Evolutionary conservation across 2,329 filamentous ascomycete genomes (phyloP), one percentile per base, ranked within the genome.

Genomic region (Trichophyton schoenleinii): DNA sequence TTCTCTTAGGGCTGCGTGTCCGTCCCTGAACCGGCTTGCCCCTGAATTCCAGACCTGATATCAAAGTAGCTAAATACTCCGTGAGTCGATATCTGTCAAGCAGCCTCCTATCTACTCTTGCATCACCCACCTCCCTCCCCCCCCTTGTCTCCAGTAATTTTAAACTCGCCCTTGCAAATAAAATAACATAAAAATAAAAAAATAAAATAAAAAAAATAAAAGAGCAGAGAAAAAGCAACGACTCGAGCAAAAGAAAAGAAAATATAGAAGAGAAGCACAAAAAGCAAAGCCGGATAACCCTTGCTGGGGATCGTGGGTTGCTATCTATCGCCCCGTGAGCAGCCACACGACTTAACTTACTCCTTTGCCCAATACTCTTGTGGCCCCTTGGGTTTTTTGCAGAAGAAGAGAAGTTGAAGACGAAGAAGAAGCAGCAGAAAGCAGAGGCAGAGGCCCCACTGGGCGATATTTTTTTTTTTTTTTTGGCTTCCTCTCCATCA

Each of bases 231-330:
- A 28, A 28, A 28, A 28, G 25, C 25, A 28, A 28, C 25, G 25
- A 28, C 25, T 28, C 25, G 34, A 36, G 34, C 34, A 36, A 36
- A 34, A 36, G 34, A 36, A 36, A 36, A 36, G 34, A 36, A 36
- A 36, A 36, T 36, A 36, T 36, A 36, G 9, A 18, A 36, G 9
- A 36, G 34, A 36, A 36, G 9, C 7, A 36, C 8, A 36, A 36
- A 36, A 11, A 36, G 9, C 7, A 36, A 36, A 36, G 34, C 34
- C 7, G 34, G 34, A 36, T 11, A 36, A 58, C 55, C 55, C 55
- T 58, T 58, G 55, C 28, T 42, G 55, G 38, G 55, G 55, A 41
- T 58, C 55, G 34, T 58, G 55, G 38, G 41, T 42, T 58, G 55
- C 38, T 58, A 34, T 53, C 48, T 53, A 36, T 55, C 49, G 49